phyloP scores from a whole-genome alignment of 805 yeast genomes.

The Myxozyma sirexii region DNA sequence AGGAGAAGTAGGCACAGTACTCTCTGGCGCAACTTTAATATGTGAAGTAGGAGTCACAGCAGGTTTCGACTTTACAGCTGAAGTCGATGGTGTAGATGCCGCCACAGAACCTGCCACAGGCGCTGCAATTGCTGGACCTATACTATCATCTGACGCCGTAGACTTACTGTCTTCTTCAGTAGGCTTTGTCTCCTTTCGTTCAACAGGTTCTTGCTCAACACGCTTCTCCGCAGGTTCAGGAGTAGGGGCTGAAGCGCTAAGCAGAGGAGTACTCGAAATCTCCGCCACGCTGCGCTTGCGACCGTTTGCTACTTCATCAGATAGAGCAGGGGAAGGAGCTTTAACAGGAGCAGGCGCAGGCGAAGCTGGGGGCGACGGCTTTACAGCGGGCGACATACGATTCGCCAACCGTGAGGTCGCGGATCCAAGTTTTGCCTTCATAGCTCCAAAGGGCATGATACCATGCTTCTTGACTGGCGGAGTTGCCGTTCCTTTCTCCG shows the following conservation, averaged over 20 bases:
- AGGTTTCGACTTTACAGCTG: background rate
- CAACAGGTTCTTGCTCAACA: conserved; percentile 6
- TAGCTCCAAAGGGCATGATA: conserved; percentile 23
- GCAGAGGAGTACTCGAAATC: conserved; percentile 8
- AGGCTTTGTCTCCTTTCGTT: background rate
- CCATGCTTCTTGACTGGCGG: conserved; percentile 20
- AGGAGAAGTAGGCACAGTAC: conserved; percentile 18
- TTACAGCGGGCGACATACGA: conserved; percentile 6
- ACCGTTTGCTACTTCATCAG: background rate
- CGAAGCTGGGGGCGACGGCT: background rate
- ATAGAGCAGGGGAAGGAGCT: background rate
- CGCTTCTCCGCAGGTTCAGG: conserved; percentile 13
- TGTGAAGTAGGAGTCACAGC: background rate
- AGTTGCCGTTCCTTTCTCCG: background rate
- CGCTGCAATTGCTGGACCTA: background rate
- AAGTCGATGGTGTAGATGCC: too few relatives aligned
- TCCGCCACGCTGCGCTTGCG: conserved; percentile 15
- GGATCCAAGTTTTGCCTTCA: conserved; percentile 13
- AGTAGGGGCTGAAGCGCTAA: conserved; percentile 5
- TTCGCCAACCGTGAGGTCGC: background rate
- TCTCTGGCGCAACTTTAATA: background rate
- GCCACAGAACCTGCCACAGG: background rate
- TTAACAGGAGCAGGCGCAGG: background rate
- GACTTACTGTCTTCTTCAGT: background rate
- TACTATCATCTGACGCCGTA: background rate